Evolutionary conservation across 2,329 filamentous ascomycete species (phyloP), one percentile per base, ranked within the genome.

Genomic region (Hyphodiscus sp.): DNA sequence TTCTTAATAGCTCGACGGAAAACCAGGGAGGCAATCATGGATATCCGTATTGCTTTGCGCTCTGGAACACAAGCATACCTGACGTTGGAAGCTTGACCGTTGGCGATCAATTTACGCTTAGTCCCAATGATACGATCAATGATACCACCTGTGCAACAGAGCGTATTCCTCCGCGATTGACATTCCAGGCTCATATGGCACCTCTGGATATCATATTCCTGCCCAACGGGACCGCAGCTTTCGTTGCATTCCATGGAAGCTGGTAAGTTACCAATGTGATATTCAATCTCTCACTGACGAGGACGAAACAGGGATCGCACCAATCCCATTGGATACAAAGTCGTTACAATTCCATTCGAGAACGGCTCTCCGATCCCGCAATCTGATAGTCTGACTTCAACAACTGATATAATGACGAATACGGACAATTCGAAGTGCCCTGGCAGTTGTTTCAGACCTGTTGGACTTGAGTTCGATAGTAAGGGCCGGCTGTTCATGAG

Each of bases 171-270:
- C 78, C 87, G 57, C 56, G 80, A 1, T 70, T 90, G 26, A 80
- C 80, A 0, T 82, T 84, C 62, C 71, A 76, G 49, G 80, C 86
- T 1, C 87, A 91, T 64, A 84, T 78, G 65, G 86, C 87, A 0
- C 87, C 87, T 0, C 72, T 90, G 0, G 85, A 89, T 59, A 79
- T 90, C 63, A 81, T 82, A 56, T 91, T 91, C 71, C 75, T 79
- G 58, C 63, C 72, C 0, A 69, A 75, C 42, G 80, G 79, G 38
- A 77, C 75, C 13, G 76, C 74, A 1, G 85, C 84, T 1, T 90
- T 80, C 70, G 71, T 91, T 18, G 75, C 81, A 0, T 68, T 88
- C 42, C 60, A 60, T 29, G 60, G 60, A 8, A 53, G 50, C 20
- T 63, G 60, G 60, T 59, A 53, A n/a, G 41, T 50, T 19, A 2